Evolutionary conservation across 177 flowering plant species (phyloP), one percentile per base, ranked within the genome.

Genomic region (Tripterygium wilfordii): DNA sequence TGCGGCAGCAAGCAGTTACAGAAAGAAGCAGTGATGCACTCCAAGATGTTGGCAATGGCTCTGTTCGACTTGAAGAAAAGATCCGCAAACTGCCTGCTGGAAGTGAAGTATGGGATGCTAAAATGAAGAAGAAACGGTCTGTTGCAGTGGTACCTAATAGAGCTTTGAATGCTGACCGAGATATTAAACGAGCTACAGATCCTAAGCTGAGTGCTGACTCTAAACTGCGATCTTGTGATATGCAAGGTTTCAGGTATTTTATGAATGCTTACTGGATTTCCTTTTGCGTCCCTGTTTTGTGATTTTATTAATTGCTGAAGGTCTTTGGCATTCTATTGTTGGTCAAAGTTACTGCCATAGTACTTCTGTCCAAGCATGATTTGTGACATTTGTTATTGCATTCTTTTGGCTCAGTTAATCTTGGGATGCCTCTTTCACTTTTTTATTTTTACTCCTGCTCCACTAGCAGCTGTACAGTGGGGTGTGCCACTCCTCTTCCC

Each of bases 41-140:
- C 16, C 56, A 50, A 25, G 37, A 44, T 42, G 20, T 20, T 45
- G 23, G 26, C 43, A 58, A 38, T 18, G 64, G 39, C 22, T 13
- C 56, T 46, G 49, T 36, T 32, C 42, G 57, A 14, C 42, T 38
- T 46, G 68, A 64, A 48, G 72, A 68, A 31, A 68, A 64, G 54
- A 60, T 54, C 8, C 62, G 63, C 39, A 56, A 53, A 48, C 41
- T 68, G 55, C 69, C 61, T 54, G 62, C 61, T 54, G 72, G 50
- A 47, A 65, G 68, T 43, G 72, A 64, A 36, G 62, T 62, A 31
- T 68, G 64, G 72, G 72, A 68, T 15, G 46, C 49, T 10, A 68
- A 56, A 26, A 60, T 56, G 33, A 68, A 68, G 46, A 68, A 44
- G 58, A 68, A 68, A 30, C 61, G 72, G 1, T 68, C 69, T 48